Base-by-base conservation (phyloP, 1,139 yeast genomes). In the Candida buenavistaensis region DNA sequence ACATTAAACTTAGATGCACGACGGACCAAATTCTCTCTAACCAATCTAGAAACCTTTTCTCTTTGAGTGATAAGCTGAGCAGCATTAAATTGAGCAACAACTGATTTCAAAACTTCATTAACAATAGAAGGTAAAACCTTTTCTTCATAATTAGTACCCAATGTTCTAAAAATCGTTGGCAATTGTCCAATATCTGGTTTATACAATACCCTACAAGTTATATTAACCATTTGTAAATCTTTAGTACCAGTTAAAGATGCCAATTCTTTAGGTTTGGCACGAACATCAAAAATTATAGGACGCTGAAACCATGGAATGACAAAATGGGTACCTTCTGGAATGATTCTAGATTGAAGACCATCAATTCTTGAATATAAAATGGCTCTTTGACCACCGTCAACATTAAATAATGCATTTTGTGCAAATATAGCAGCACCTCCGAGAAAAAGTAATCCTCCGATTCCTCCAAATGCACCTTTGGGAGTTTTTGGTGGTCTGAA, bases 301-400 rank as follows among this genome's bases (percentile, higher is more conserved):
- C 90, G 83, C 64, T 92, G 97, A 45, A 94, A 67, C 94, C 97
- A 90, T 27, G 99, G 99, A 45, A 92, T 64, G 37, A 89, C 81
- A 48, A 92, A 73, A 62, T 92, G 99, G 3, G 98, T 92, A 49
- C 99, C 99, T 71, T 92, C 99, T 32, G 79, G 80, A 58, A 82
- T 88, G 45, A 92, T 88, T 42, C 72, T 74, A n/a, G 90, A 80
- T 55, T 82, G 87, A 35, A 92, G 82, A 58, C 99, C 99, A 34
- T 80, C 76, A 29, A 89, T 40, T 57, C 99, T 81, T 23, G 95
- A 88, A 62, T 92, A 92, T 27, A 92, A 77, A 52, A 92, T 89
- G 19, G 97, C 99, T 59, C 99, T 77, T 64, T 92, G 97, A 63
- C 99, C 99, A 78, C 99, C 99, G 59, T 92, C 97, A 40, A 92